Base-by-base conservation (phyloP, 768 basidiomycete genomes). In the Hygrophoropsis aurantiaca region DNA sequence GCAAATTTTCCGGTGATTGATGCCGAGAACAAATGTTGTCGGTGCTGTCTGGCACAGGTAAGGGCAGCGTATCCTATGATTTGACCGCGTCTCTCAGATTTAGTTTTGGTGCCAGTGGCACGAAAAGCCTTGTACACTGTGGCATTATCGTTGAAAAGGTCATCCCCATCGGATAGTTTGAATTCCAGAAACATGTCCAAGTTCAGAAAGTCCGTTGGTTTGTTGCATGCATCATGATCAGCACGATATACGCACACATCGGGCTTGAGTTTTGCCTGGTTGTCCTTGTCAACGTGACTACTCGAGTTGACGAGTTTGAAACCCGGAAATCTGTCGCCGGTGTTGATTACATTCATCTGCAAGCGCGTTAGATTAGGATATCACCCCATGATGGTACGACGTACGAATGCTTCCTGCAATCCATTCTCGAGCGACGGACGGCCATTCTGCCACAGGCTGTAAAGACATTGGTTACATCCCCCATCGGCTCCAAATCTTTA, bases 111-210 rank as follows among this genome's bases (percentile, higher is more conserved):
- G 10, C 27, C 27, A n/a, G 27, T 42, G 11, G 5, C 6, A 30
- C 5, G 20, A 18, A 42, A 27, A 16, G 40, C 16, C 9, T 25
- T 16, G 27, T 42, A 42, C 10, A 24, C 23, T 26, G 40, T 24
- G 35, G 18, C 18, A 10, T n/a, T 15, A 1, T 11, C n/a, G 16
- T 11, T 11, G 42, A 49, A 49, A 16, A 37, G 25, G 21, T 52
- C 38, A 8, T 47, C 19, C 4, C 25, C 18, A 15, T 27, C 24
- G 13, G 32, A 20, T 36, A 36, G 39, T 18, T 52, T 52, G 42
- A 52, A 47, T 25, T 52, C 51, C 15, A 52, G 34, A n/a, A 42
- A 38, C 19, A 52, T 25, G 8, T 52, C 46, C 3, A 47, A 23
- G 6, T 20, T 26, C 6, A 42, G 39, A 19, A 34, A 16, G 27